Conservation (phyloP, 306 rosid species). For the Cucurbita ficifolia region DNA sequence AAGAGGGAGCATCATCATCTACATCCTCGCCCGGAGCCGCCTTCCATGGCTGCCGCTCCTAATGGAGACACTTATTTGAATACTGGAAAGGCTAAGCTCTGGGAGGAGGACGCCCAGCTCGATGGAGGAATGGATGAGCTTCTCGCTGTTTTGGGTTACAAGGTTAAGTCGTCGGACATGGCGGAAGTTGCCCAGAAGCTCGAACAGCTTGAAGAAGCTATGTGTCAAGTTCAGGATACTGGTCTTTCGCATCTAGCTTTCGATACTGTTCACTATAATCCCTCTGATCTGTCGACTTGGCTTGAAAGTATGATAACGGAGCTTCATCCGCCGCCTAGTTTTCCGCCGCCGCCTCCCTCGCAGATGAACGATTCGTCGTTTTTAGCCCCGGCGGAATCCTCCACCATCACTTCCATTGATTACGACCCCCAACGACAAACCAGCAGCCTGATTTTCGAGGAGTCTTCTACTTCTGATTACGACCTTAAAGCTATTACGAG, state of each 20-base stretch:
- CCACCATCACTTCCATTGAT: constrained; percentile 39
- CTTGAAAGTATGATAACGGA: constrained; percentile 50
- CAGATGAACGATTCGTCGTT: constrained; percentile 7
- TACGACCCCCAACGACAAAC: constrained; percentile 6
- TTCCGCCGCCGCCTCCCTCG: background rate
- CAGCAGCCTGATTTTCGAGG: constrained; percentile 19
- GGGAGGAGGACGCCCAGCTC: constrained; percentile 35
- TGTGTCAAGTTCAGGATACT: constrained; percentile 39
- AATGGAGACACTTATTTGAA: constrained; percentile 1
- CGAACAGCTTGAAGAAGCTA: constrained; percentile 62
- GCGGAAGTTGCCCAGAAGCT: constrained; percentile 76
- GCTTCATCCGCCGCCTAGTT: constrained; percentile 17
- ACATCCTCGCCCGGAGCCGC: constrained; percentile 18
- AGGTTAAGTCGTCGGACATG: constrained; percentile 67
- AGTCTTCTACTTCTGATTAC: constrained; percentile 36
- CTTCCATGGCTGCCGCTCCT: constrained; percentile 17
- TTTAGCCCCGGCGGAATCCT: constrained; percentile 35
- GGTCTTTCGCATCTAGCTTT: constrained; percentile 37
- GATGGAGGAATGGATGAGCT: constrained; percentile 79
- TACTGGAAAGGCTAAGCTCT: constrained; percentile 33
- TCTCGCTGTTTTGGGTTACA: constrained; percentile 72
- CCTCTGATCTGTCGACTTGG: constrained; percentile 70
- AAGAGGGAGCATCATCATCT: constrained; percentile 41
- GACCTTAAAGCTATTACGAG: constrained; percentile 73
- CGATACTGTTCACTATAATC: constrained; percentile 58